These are phyloP conservation scores for Cadophora sp. DNA, from an alignment of 2,329 filamentous ascomycete genomes.

Conservation along the genomic window DNA sequence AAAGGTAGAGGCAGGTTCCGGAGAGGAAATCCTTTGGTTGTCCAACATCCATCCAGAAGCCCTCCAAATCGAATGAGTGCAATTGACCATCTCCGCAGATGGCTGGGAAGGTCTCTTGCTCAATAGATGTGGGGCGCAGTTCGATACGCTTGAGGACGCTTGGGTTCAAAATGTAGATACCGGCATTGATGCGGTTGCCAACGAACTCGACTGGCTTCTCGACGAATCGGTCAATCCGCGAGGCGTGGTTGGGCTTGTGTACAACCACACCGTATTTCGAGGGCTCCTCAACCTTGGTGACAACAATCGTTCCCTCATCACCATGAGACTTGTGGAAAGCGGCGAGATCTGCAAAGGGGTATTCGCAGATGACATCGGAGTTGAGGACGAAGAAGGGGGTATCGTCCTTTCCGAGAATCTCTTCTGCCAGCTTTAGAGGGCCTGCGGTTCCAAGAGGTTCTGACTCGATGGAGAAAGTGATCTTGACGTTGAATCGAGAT, in stretches of 20 bases:
- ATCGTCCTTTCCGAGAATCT: conserved; percentile 91
- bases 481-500: conserved; percentile 89
- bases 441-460: conserved; percentile 96
- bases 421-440: conserved; percentile 92
- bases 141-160: conserved; percentile 91
- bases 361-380: conserved; percentile 98
- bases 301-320: conserved; percentile 95
- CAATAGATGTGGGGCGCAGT: conserved; percentile 94
- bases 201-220: conserved; percentile 99
- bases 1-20: conserved; percentile 95
- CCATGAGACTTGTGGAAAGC: conserved; percentile 93
- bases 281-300: conserved; percentile 98
- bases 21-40: conserved; percentile 98
- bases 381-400: conserved; percentile 97
- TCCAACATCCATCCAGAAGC: conserved; percentile 99
- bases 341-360: conserved; percentile 88
- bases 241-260: conserved; percentile 90
- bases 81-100: conserved; percentile 89
- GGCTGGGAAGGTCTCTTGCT: conserved; percentile 97
- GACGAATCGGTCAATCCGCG: conserved; percentile 96
- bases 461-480: conserved; percentile 95
- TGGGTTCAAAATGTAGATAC: conserved; percentile 97
- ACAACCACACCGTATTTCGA: conserved; percentile 99
- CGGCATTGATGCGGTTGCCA: conserved; percentile 97
- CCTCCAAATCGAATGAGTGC: conserved; percentile 95